A percentile compares a stretch with the other conserved stretches of the same genome.
These are phyloP conservation scores for Adansonia madagascariensis DNA, from an alignment of 441 rosid genomes.

Conservation along the genomic window DNA sequence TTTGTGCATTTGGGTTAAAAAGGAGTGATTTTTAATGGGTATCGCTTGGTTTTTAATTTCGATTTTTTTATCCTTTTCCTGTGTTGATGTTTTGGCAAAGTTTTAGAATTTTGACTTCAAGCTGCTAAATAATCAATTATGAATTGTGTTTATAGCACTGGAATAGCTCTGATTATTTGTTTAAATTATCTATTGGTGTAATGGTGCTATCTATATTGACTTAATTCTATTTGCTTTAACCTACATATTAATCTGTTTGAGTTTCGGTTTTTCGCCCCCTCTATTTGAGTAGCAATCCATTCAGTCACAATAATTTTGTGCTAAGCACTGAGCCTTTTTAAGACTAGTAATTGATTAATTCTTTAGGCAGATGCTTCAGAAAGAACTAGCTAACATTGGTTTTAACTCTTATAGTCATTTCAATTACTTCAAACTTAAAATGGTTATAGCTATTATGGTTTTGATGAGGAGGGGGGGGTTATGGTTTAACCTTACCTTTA, in stretches of 20 bases:
- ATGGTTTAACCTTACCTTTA: neutral
- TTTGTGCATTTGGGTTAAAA: neutral
- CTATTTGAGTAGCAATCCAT: neutral
- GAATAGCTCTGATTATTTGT: neutral
- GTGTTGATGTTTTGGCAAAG: neutral
- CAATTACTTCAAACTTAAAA: neutral
- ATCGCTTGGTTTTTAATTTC: neutral
- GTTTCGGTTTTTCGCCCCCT: neutral
- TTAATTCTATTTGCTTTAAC: neutral
- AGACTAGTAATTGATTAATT: neutral
- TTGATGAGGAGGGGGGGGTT: neutral
- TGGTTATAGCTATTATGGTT: neutral
- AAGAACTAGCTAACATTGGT: neutral
- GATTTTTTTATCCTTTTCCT: neutral
- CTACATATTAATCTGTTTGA: neutral
- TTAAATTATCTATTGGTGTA: neutral
- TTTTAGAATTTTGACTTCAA: neutral
- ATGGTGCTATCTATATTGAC: neutral
- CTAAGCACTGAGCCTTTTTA: neutral
- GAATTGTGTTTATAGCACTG: neutral
- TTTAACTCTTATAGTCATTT: neutral
- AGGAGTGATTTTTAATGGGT: neutral
- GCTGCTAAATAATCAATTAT: neutral
- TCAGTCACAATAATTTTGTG: neutral
- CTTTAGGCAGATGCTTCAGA: neutral